These are phyloP conservation scores for Lotus japonicus DNA, from an alignment of 306 rosid species.

Conservation along the genomic window DNA sequence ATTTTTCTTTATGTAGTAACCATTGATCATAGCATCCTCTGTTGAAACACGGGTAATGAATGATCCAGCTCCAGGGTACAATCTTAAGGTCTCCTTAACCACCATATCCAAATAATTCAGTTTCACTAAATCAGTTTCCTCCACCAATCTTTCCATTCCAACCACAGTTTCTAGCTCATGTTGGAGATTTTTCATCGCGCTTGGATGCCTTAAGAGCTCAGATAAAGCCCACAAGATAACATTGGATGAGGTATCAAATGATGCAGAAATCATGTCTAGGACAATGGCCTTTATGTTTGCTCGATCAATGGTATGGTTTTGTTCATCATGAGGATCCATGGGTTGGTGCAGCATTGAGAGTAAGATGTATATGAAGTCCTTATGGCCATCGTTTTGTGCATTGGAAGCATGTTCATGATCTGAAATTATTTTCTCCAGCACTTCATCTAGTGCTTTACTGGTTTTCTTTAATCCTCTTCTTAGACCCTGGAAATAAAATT, in stretches of 20 bases:
- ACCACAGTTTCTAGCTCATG: conserved; percentile 19
- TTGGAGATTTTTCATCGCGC: conserved; percentile 21
- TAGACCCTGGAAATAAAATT: not conserved
- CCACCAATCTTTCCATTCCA: conserved; percentile 27
- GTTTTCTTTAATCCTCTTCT: not conserved
- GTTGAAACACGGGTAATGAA: conserved; percentile 14
- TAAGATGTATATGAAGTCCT: conserved; percentile 12
- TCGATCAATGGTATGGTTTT: not conserved
- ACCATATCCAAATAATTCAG: conserved; percentile 29
- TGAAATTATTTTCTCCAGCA: conserved; percentile 11
- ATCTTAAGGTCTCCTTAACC: conserved; percentile 33
- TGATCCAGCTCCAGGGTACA: conserved; percentile 19
- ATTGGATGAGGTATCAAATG: conserved; percentile 4
- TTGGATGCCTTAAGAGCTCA: conserved; percentile 28
- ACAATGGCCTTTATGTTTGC: conserved; percentile 29
- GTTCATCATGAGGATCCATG: not conserved
- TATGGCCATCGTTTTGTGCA: not conserved
- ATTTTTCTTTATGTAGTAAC: conserved; percentile 22
- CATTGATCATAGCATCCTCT: conserved; percentile 22
- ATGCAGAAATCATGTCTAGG: conserved; percentile 22
- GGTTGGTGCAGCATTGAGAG: conserved; percentile 23
- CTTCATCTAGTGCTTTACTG: not conserved
- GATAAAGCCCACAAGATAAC: conserved; percentile 33
- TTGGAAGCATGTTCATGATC: conserved; percentile 8
- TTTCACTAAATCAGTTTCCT: conserved; percentile 25